phyloP scores from a whole-genome alignment of 2,329 filamentous ascomycete genomes.

The Ciborinia camelliae region DNA sequence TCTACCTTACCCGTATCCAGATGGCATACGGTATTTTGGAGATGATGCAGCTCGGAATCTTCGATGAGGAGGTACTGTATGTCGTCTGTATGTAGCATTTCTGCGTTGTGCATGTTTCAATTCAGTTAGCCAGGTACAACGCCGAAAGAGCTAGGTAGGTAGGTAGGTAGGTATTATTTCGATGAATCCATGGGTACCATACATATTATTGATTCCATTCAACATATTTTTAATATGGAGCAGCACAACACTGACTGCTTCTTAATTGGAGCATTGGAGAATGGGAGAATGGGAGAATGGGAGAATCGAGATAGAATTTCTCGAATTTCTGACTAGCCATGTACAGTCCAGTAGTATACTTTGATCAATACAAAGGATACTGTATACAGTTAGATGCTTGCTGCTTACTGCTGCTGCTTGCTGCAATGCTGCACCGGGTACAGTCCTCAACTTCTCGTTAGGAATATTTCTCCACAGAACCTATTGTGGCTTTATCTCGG shows the following conservation, averaged over 20 bases:
- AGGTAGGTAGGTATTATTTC: no score
- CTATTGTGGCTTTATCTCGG: constrained; percentile 10
- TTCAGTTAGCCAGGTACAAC: constrained; percentile 1
- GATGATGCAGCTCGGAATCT: constrained; percentile 11
- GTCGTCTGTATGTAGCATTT: no score
- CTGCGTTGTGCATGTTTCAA: background rate
- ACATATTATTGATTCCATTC: background rate
- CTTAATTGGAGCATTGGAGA: constrained; percentile 1
- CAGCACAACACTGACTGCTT: background rate
- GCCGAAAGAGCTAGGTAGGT: background rate
- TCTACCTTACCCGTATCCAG: no score
- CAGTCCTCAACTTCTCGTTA: background rate
- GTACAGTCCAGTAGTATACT: no score
- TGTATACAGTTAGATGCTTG: background rate
- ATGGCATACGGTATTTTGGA: no score
- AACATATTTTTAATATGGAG: background rate
- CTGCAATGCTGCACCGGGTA: background rate
- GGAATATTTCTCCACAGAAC: constrained; percentile 7
- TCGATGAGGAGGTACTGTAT: background rate
- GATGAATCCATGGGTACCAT: constrained; percentile 2
- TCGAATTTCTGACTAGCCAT: background rate
- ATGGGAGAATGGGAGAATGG: no score
- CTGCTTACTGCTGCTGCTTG: no score
- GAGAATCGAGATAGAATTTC: background rate
- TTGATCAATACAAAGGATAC: no score